phyloP scores from a whole-genome alignment of 202 grass and related monocot species.

The Saccharum hybrid region DNA sequence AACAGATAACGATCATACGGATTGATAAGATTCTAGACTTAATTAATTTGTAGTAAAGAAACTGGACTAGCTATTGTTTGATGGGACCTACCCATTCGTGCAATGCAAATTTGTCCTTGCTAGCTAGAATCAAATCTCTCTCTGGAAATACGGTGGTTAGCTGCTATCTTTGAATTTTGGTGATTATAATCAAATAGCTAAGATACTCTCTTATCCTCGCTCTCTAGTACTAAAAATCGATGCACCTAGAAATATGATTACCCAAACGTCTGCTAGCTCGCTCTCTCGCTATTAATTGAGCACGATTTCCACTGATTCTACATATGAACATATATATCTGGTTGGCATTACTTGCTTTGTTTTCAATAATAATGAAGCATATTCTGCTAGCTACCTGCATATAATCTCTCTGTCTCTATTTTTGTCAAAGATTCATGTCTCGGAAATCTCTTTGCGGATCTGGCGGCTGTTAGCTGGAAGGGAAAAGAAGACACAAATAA shows the following conservation, averaged over 20 bases:
- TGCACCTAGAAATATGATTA: neutral
- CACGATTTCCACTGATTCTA: neutral
- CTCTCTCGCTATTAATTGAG: neutral
- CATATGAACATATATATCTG: neutral
- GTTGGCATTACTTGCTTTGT: neutral
- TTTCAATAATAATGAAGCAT: slow-evolving; percentile 8
- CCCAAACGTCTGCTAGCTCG: neutral
- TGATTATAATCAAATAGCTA: neutral
- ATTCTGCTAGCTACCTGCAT: neutral
- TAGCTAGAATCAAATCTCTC: slow-evolving; percentile 35
- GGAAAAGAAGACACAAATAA: neutral
- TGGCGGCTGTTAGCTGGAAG: neutral
- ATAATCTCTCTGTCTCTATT: neutral
- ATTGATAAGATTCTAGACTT: neutral
- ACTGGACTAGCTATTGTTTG: neutral
- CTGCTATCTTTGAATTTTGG: neutral
- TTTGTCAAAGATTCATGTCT: neutral
- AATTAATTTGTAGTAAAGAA: neutral
- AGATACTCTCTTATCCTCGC: slow-evolving; percentile 13
- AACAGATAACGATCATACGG: slow-evolving; percentile 2
- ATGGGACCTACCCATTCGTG: slow-evolving; percentile 27
- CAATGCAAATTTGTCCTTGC: slow-evolving; percentile 3
- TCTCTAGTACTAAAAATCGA: neutral
- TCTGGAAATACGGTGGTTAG: slow-evolving; percentile 24
- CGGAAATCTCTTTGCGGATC: neutral